Evolutionary conservation across 768 basidiomycete genomes (phyloP).

Genomic region (Boletus coccyginus): DNA sequence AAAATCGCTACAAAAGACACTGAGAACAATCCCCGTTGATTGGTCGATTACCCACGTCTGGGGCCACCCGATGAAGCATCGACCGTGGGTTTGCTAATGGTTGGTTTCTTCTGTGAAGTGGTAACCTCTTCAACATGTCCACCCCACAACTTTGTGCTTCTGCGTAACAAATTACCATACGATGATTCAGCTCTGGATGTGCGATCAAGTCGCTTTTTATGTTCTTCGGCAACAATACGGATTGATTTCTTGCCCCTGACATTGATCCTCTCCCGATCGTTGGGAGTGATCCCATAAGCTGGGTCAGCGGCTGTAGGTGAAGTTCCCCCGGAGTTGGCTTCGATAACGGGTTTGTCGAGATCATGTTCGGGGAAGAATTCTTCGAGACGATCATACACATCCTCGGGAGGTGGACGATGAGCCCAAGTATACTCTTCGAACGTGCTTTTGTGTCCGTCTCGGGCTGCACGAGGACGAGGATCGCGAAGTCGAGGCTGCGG

Average conservation of each 20-base stretch:
- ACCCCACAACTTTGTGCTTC: slow-evolving; percentile 96
- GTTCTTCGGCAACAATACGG: slow-evolving; percentile 85
- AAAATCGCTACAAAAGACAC: slow-evolving; percentile 63
- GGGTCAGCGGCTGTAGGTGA: slow-evolving; percentile 67
- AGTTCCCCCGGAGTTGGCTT: slow-evolving; percentile 75
- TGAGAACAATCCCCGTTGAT: slow-evolving; percentile 16
- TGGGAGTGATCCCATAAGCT: slow-evolving; percentile 37
- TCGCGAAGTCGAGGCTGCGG: slow-evolving; percentile 16
- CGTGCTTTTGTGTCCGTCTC: slow-evolving; percentile 38
- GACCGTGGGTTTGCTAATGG: slow-evolving; percentile 40
- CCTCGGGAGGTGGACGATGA: slow-evolving; percentile 86
- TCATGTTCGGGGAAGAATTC: slow-evolving; percentile 96
- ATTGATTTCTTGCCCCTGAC: slow-evolving; percentile 85
- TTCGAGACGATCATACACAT: slow-evolving; percentile 89
- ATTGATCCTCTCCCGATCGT: slow-evolving; percentile 37
- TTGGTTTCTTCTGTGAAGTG: slow-evolving; percentile 58
- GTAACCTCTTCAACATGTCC: slow-evolving; percentile 92
- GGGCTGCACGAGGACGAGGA: slow-evolving; percentile 24
- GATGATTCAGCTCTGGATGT: slow-evolving; percentile 58
- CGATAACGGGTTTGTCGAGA: slow-evolving; percentile 93
- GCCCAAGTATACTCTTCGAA: slow-evolving; percentile 83
- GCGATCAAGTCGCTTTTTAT: slow-evolving; percentile 73
- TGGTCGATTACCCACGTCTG: slow-evolving; percentile 52
- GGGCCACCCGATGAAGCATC: slow-evolving; percentile 64
- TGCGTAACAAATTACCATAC: slow-evolving; percentile 55